phyloP scores from a whole-genome alignment of 1,284 basidiomycete species.

The Inonotus hispidus region DNA sequence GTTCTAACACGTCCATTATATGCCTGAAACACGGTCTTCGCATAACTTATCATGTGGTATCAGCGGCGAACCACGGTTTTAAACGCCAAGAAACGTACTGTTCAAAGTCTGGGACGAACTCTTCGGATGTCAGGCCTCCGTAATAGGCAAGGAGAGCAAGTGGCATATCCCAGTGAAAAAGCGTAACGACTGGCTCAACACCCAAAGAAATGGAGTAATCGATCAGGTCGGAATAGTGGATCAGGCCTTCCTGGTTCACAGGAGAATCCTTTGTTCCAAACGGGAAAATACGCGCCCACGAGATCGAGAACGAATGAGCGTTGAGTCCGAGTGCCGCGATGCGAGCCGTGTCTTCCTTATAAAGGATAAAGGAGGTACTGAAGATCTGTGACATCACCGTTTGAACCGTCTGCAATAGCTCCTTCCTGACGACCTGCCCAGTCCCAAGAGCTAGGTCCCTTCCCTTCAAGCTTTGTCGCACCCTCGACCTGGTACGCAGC shows the following conservation, averaged over 20 bases:
- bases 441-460: constrained; percentile 45
- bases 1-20: constrained; percentile 44
- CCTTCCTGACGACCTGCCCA: constrained; percentile 39
- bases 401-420: constrained; percentile 9
- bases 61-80: neutral
- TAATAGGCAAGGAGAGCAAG: constrained; percentile 41
- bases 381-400: constrained; percentile 37
- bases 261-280: constrained; percentile 43
- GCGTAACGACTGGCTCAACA: constrained; percentile 41
- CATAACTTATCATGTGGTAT: constrained; percentile 31
- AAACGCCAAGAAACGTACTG: constrained; percentile 28
- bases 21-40: constrained; percentile 41
- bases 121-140: constrained; percentile 40
- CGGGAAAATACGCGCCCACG: constrained; percentile 45
- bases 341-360: constrained; percentile 43
- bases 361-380: constrained; percentile 44
- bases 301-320: constrained; percentile 46
- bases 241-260: constrained; percentile 37
- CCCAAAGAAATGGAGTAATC: constrained; percentile 37
- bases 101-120: constrained; percentile 41
- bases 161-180: constrained; percentile 46
- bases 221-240: constrained; percentile 44
- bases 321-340: constrained; percentile 44
- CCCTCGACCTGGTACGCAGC: constrained; percentile 47
- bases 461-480: constrained; percentile 41